Percentiles rank a stretch among this genome's conserved stretches.
Evolutionary conservation across 805 yeast species (phyloP).

Genomic region (Monosporozyma aquatica): DNA sequence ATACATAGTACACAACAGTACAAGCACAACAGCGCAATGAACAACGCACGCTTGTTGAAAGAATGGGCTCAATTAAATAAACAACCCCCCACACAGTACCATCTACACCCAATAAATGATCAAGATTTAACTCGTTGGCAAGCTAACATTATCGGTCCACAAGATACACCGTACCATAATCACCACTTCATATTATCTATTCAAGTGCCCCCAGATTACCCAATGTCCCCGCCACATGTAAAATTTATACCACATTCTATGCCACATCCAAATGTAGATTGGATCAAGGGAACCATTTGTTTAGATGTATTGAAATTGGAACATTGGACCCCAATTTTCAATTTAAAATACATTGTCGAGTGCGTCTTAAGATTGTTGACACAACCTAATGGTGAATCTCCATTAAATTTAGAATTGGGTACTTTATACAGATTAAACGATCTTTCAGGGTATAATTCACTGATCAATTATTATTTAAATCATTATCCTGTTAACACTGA

Average conservation of each 20-base stretch:
- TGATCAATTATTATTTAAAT: constrained; percentile 33
- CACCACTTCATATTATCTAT: constrained; percentile 46
- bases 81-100: neutral
- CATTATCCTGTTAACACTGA: too few species aligned
- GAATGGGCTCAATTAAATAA: constrained; percentile 13
- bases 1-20: too few species aligned
- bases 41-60: constrained; percentile 12
- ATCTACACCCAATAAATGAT: constrained; percentile 32
- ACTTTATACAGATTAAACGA: constrained; percentile 46
- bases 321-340: constrained; percentile 73
- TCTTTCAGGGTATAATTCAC: constrained; percentile 33
- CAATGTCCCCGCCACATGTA: constrained; percentile 49
- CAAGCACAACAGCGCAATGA: neutral
- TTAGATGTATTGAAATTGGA: constrained; percentile 51
- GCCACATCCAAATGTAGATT: constrained; percentile 43
- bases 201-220: constrained; percentile 41
- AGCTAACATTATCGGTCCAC: constrained; percentile 44
- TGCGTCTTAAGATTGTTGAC: constrained; percentile 51
- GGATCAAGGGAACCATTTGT: constrained; percentile 59
- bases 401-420: constrained; percentile 62
- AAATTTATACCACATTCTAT: constrained; percentile 34
- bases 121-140: constrained; percentile 44
- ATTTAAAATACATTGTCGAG: constrained; percentile 42
- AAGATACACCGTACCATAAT: constrained; percentile 42
- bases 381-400: constrained; percentile 65